Evolutionary conservation across 2,329 filamentous ascomycete species (phyloP).

Genomic region (Lasiodiplodia hormozganensis): DNA sequence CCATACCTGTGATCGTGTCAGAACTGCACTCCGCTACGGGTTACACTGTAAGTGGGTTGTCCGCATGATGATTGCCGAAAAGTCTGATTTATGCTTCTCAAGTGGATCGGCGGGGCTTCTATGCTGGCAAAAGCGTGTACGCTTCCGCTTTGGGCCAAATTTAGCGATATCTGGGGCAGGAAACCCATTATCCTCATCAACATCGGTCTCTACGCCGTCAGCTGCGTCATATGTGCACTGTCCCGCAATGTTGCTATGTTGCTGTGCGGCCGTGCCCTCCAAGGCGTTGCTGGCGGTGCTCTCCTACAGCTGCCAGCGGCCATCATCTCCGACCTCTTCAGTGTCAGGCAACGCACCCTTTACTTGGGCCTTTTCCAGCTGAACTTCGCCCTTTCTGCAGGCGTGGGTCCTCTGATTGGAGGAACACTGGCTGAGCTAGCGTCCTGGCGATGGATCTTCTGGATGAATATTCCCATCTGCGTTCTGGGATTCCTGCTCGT

Average conservation of each 20-base stretch:
- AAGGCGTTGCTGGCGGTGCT: constrained; percentile 60
- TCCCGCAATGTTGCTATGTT: constrained; percentile 58
- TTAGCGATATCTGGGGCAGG: constrained; percentile 64
- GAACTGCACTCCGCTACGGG: constrained; percentile 71
- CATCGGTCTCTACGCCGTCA: constrained; percentile 56
- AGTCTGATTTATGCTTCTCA: not conserved
- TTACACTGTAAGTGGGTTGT: constrained; percentile 59
- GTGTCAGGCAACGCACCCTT: constrained; percentile 53
- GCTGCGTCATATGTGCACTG: constrained; percentile 58
- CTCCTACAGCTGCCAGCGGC: constrained; percentile 61
- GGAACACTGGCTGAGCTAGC: constrained; percentile 56
- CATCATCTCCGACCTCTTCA: constrained; percentile 63
- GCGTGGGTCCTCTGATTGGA: constrained; percentile 61
- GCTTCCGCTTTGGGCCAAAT: constrained; percentile 72
- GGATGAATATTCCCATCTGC: constrained; percentile 62
- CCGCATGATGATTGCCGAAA: not conserved
- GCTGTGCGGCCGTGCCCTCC: constrained; percentile 42
- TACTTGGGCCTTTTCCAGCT: constrained; percentile 60
- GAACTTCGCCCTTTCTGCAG: constrained; percentile 64
- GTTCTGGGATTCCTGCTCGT: constrained; percentile 58
- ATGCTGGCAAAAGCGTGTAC: constrained; percentile 71
- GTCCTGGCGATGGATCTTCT: constrained; percentile 63
- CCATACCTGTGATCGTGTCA: constrained; percentile 69
- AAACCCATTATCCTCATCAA: constrained; percentile 60
- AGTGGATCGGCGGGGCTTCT: constrained; percentile 78